Evolutionary conservation across 768 basidiomycete genomes (phyloP), one percentile per base, ranked within the genome.

Genomic region (Amanita muscaria): DNA sequence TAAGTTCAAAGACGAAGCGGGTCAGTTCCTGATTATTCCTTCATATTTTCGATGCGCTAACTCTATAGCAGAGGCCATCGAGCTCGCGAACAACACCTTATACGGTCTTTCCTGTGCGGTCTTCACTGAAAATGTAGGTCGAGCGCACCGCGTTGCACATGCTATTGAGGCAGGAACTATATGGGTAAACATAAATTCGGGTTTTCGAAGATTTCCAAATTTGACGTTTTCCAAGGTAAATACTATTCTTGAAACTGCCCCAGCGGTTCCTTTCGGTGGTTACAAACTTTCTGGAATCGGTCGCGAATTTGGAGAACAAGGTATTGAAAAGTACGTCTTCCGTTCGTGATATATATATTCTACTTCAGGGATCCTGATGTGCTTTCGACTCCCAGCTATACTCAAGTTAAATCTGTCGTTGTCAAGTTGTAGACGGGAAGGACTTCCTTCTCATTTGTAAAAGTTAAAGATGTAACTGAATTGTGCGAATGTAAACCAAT

Each of bases 81-180:
- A 53, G 30, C 63, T 66, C 54, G 85, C 81, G 42, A 88, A 88
- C 62, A 74, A 85, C 56, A 75, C 77, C 0, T 47, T 64, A 22
- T 83, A 84, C 61, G 84, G 84, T 46, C 72, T 86, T 22, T 79
- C 80, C 5, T 76, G 80, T 1, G 77, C 77, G 1, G 73, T 88
- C 48, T 83, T 80, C 66, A 73, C 80, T 25, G 61, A 64, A 47
- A 66, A 83, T 63, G 56, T 82, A 60, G 67, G 64, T 41, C 66
- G 75, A 4, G 46, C 46, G 27, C 23, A 48, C 21, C 39, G 49
- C 5, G 69, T 76, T 10, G 75, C 83, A 16, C 72, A 80, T 56
- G 59, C 56, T 3, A 30, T 90, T 45, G 70, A 81, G 51, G 79
- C 83, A 2, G 86, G 86, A 15, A 83, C 79, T 5, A 68, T 66